These are phyloP conservation scores for Strigomonas galati DNA, from an alignment of 208 protist genomes.

Conservation along the genomic window DNA sequence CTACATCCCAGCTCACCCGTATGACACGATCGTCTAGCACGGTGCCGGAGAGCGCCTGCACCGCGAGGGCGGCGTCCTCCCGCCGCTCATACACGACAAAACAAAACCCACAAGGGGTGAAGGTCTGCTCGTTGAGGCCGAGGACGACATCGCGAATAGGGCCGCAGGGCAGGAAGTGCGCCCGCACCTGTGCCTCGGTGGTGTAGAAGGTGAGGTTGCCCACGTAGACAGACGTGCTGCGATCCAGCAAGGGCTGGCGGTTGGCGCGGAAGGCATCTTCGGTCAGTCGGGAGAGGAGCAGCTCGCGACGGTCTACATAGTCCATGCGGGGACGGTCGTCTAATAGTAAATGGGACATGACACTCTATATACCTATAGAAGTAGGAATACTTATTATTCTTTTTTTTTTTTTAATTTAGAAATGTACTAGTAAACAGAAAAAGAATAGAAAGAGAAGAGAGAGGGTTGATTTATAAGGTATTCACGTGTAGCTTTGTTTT, in stretches of 20 bases:
- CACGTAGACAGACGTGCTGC: slow-evolving; percentile 95
- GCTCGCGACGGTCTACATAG: slow-evolving; percentile 84
- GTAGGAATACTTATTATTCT: no score
- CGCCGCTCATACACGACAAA: slow-evolving; percentile 97
- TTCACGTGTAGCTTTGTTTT: no score
- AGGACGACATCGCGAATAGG: slow-evolving; percentile 97
- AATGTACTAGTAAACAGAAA: no score
- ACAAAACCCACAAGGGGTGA: slow-evolving; percentile 98
- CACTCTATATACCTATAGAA: no score
- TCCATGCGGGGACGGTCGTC: slow-evolving; percentile 59
- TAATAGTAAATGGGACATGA: slow-evolving; percentile 65
- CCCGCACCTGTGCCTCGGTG: slow-evolving; percentile 96
- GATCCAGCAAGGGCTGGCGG: slow-evolving; percentile 66
- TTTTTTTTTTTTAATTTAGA: no score
- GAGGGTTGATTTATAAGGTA: no score
- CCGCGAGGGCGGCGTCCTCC: slow-evolving; percentile 87
- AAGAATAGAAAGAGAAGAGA: no score
- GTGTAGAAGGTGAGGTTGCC: slow-evolving; percentile 98
- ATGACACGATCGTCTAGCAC: slow-evolving; percentile 82
- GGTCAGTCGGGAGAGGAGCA: slow-evolving; percentile 63
- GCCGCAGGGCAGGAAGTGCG: slow-evolving; percentile 93
- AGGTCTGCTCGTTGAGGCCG: slow-evolving; percentile 94
- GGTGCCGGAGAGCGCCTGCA: slow-evolving; percentile 75
- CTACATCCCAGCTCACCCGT: slow-evolving; percentile 85
- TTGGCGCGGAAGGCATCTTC: slow-evolving; percentile 61